These are phyloP conservation scores for Cardiospermum halicacabum DNA, from an alignment of 345 rosid genomes.

Conservation along the genomic window DNA sequence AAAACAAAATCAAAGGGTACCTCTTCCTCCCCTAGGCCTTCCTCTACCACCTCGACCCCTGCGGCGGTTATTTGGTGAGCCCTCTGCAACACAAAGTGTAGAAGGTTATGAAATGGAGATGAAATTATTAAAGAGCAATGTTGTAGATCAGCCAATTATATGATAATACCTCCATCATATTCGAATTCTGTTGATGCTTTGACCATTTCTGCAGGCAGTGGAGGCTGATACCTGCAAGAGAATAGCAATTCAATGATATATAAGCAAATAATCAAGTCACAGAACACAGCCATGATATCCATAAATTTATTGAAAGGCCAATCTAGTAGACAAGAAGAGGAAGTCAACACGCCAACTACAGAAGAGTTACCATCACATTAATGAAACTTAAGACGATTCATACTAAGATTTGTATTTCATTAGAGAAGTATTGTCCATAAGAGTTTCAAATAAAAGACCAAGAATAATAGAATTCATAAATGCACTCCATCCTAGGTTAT, in stretches of 20 bases:
- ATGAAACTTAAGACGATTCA: background rate
- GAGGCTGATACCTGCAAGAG: constrained; percentile 66
- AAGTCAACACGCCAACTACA: background rate
- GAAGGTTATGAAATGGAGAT: background rate
- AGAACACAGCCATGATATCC: background rate
- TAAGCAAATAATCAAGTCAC: background rate
- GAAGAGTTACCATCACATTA: background rate
- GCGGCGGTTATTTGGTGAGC: constrained; percentile 65
- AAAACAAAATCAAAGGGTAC: constrained; percentile 15
- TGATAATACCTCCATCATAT: constrained; percentile 56
- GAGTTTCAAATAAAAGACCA: background rate
- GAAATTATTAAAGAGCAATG: background rate
- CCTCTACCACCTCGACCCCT: constrained; percentile 75
- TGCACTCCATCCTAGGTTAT: background rate
- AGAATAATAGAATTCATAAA: background rate
- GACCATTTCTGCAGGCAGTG: constrained; percentile 64
- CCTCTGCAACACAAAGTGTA: constrained; percentile 36
- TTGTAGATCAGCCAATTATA: background rate
- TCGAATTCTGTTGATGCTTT: constrained; percentile 45
- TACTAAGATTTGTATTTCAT: background rate
- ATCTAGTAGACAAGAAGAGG: background rate
- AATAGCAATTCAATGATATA: constrained; percentile 6
- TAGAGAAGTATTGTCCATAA: background rate
- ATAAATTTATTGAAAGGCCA: background rate
- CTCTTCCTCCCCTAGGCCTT: constrained; percentile 40